phyloP scores from a whole-genome alignment of 176 grass and related monocot genomes.

The Tillandsia leiboldiana region DNA sequence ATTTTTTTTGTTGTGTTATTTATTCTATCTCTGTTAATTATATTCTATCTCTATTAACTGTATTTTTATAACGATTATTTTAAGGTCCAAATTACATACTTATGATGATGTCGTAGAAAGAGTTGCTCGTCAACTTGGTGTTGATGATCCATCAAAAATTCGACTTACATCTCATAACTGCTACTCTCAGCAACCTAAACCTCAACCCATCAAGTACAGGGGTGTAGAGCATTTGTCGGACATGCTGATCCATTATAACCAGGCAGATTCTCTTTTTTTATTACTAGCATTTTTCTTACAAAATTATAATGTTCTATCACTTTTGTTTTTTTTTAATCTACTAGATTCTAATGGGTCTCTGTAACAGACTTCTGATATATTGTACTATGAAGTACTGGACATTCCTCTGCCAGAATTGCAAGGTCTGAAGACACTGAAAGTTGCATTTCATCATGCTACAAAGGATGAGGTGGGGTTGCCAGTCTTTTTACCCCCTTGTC shows the following conservation, averaged over 20 bases:
- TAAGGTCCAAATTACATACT: slow-evolving; percentile 78
- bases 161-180: slow-evolving; percentile 88
- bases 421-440: slow-evolving; percentile 88
- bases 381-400: slow-evolving; percentile 95
- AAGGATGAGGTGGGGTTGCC: slow-evolving; percentile 73
- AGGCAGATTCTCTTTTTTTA: slow-evolving; percentile 32
- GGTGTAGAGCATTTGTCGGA: slow-evolving; percentile 77
- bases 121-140: slow-evolving; percentile 50
- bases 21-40: background rate
- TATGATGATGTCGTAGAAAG: slow-evolving; percentile 90
- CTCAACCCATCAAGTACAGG: slow-evolving; percentile 71
- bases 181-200: slow-evolving; percentile 97
- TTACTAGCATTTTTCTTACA: background rate
- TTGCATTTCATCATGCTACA: slow-evolving; percentile 86
- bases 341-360: slow-evolving; percentile 4
- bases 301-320: slow-evolving; percentile 3
- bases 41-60: background rate
- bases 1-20: background rate
- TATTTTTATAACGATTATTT: background rate
- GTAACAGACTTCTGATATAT: slow-evolving; percentile 68
- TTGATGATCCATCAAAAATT: slow-evolving; percentile 87
- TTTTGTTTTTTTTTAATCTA: slow-evolving; percentile 1
- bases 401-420: slow-evolving; percentile 92
- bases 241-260: slow-evolving; percentile 91
- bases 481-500: background rate